These are phyloP conservation scores for Austroboletus festivus DNA, from an alignment of 768 basidiomycete species.

Conservation along the genomic window DNA sequence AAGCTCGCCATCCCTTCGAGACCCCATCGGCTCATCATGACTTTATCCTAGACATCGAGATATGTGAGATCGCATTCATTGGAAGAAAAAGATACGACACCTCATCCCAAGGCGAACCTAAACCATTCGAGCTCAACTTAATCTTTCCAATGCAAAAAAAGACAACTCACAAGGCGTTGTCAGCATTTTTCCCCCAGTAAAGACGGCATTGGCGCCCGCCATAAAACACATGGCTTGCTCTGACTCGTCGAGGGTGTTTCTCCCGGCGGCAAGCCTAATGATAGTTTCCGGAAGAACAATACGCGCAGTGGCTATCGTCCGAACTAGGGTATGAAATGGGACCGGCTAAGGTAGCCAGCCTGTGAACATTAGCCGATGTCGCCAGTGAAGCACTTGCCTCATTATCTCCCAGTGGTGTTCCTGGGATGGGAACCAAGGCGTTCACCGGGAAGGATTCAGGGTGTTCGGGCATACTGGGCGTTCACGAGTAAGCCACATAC, in stretches of 20 bases:
- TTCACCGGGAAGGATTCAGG: slow-evolving; percentile 99
- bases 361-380: slow-evolving; percentile 7
- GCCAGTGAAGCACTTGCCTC: slow-evolving; percentile 49
- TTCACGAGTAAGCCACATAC: slow-evolving; percentile 3
- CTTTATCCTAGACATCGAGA: slow-evolving; percentile 62
- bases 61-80: slow-evolving; percentile 1
- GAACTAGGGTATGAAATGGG: slow-evolving; percentile 75
- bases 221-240: slow-evolving; percentile 99
- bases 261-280: slow-evolving; percentile 91
- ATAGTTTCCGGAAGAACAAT: slow-evolving; percentile 90
- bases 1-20: slow-evolving; percentile 90
- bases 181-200: slow-evolving; percentile 97
- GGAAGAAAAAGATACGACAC: slow-evolving; percentile 33
- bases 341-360: slow-evolving; percentile 57
- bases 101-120: slow-evolving; percentile 94
- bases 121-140: slow-evolving; percentile 7
- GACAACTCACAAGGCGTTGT: slow-evolving; percentile 84
- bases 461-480: slow-evolving; percentile 81
- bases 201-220: slow-evolving; percentile 97
- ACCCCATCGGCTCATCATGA: slow-evolving; percentile 93
- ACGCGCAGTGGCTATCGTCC: slow-evolving; percentile 93
- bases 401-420: slow-evolving; percentile 90
- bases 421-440: slow-evolving; percentile 91
- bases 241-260: slow-evolving; percentile 83
- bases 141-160: neutral